Base-by-base conservation (phyloP, 352 stramenopile species). In the Albugo candida region DNA sequence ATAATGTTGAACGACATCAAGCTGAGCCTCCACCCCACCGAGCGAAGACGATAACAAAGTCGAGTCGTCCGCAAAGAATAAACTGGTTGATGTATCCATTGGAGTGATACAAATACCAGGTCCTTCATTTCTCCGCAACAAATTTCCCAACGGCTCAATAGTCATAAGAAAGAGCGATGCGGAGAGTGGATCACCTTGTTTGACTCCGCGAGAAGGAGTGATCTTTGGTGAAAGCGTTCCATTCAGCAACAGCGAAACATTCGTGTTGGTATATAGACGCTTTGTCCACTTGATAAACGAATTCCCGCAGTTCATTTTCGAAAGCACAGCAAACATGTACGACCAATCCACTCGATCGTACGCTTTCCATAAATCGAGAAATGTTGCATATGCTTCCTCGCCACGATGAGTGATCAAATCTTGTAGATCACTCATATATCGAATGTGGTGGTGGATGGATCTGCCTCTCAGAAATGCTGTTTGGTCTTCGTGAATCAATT, bases 21-120 rank as follows among this genome's bases (percentile, higher is more conserved):
- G 34, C 16, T 57, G 44, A 16, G 36, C 19, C n/a, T 57, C 36
- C 27, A 51, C 18, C 19, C 19, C 35, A 41, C 36, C 5, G 20
- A 53, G 34, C 13, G 45, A 53, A 19, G 34, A 39, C 11, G 34
- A 41, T 13, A 56, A 40, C 13, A 56, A n/a, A 3, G 45, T 56
- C 17, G 51, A 53, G 37, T 56, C 51, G 20, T 56, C 51, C 13
- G 51, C 51, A 17, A 53, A 56, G 43, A 56, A 56, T 11, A 45
- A 34, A 24, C 38, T 43, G 3, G 38, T 43, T 8, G 20, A 10
- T 19, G 38, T 43, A 24, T 43, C 17, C 17, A 8, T 24, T 43
- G 38, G 17, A 43, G 17, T 43, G 17, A 43, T 19, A 43, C 38
- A 43, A 19, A 43, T 24, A 8, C 8, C 38, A 24, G 17, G 3